These are phyloP conservation scores for Hyphopichia buzzinii DNA, from an alignment of 1,139 yeast species.

Conservation along the genomic window DNA sequence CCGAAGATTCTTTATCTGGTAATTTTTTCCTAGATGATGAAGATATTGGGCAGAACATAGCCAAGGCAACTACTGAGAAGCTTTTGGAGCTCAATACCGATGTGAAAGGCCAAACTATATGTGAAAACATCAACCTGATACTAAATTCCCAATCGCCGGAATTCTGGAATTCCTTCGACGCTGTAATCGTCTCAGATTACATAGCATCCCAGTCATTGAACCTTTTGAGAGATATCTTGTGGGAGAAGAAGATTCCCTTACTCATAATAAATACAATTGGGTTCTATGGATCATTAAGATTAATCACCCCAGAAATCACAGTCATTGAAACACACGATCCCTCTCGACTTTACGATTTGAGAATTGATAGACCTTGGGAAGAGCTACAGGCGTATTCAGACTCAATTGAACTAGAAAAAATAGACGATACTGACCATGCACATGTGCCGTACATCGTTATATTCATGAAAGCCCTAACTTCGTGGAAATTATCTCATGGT, in stretches of 20 bases:
- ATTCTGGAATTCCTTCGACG: slow-evolving; percentile 52
- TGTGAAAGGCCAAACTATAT: slow-evolving; percentile 40
- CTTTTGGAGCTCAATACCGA: slow-evolving; percentile 63
- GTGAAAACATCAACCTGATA: slow-evolving; percentile 17
- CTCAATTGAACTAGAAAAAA: slow-evolving; percentile 43
- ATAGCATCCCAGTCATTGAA: slow-evolving; percentile 15
- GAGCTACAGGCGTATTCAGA: slow-evolving; percentile 57
- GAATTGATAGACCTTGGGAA: slow-evolving; percentile 75
- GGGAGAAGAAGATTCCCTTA: slow-evolving; percentile 51
- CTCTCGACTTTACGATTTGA: slow-evolving; percentile 60
- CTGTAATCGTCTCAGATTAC: slow-evolving; percentile 50
- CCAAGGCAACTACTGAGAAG: slow-evolving; percentile 35
- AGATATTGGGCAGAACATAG: slow-evolving; percentile 45
- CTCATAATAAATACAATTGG: slow-evolving; percentile 56
- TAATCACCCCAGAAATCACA: slow-evolving; percentile 52
- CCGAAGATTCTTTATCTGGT: slow-evolving; percentile 44
- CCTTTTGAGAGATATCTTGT: slow-evolving; percentile 35
- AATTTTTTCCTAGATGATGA: slow-evolving; percentile 60
- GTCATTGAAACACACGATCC: slow-evolving; percentile 77
- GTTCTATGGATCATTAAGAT: slow-evolving; percentile 63
- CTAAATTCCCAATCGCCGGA: slow-evolving; percentile 14
- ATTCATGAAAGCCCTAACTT: slow-evolving; percentile 52
- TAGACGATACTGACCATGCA: slow-evolving; percentile 55
- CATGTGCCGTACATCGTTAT: slow-evolving; percentile 75
- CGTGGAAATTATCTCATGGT: slow-evolving; percentile 38